A percentile compares a stretch with the other conserved stretches of the same genome.
Conservation (phyloP, 2,329 filamentous ascomycete genomes). For the Botrytis deweyae region DNA sequence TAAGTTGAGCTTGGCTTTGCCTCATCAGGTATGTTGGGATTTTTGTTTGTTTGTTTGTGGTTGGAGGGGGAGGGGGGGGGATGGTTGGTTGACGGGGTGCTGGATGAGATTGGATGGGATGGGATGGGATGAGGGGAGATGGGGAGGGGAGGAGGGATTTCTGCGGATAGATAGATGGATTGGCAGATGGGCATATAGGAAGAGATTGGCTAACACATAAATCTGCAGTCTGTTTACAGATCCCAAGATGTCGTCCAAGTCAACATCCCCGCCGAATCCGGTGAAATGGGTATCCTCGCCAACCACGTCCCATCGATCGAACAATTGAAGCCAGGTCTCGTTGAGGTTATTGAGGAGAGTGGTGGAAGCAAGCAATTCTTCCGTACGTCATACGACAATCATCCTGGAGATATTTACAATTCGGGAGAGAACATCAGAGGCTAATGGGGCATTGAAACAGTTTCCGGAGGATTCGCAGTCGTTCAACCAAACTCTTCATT, state of each 20-base stretch:
- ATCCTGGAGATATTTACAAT: background rate
- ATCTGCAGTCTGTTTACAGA: constrained; percentile 65
- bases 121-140: background rate
- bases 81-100: background rate
- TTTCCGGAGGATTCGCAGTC: constrained; percentile 94
- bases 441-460: constrained; percentile 48
- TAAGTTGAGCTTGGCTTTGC: constrained; percentile 95
- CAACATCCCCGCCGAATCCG: constrained; percentile 96
- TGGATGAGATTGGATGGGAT: background rate
- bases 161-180: background rate
- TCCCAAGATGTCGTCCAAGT: constrained; percentile 81
- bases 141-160: background rate
- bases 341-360: constrained; percentile 93
- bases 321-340: constrained; percentile 94
- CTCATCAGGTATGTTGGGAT: constrained; percentile 81
- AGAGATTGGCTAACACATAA: constrained; percentile 38
- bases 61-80: background rate
- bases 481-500: constrained; percentile 92
- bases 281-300: constrained; percentile 98
- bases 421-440: background rate
- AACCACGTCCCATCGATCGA: constrained; percentile 99
- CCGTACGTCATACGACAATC: constrained; percentile 62
- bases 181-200: background rate
- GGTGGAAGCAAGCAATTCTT: constrained; percentile 95
- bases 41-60: constrained; percentile 12